phyloP scores from a whole-genome alignment of 148 eudicot species.

The Fallopia convolvulus region DNA sequence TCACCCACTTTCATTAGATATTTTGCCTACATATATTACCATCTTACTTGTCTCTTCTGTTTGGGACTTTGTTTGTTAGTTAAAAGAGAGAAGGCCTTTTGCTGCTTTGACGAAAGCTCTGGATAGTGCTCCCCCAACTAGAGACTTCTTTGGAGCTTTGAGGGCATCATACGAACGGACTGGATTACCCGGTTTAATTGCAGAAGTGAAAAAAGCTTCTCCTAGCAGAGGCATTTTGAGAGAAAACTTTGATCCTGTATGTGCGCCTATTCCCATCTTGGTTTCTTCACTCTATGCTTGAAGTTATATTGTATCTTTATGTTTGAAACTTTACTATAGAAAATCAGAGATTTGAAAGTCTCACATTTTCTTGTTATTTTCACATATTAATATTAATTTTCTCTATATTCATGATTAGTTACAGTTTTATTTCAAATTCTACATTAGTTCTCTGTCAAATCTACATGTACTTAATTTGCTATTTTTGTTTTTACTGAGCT shows the following conservation, averaged over 20 bases:
- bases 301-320: neutral
- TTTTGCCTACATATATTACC: neutral
- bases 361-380: neutral
- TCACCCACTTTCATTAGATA: neutral
- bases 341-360: neutral
- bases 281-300: neutral
- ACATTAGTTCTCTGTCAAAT: neutral
- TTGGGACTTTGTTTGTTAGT: constrained; percentile 25
- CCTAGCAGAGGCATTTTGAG: constrained; percentile 90
- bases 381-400: neutral
- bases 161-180: constrained; percentile 57
- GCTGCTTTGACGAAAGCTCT: constrained; percentile 38
- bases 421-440: neutral
- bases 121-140: constrained; percentile 53
- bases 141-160: constrained; percentile 80
- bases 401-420: neutral
- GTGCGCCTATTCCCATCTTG: constrained; percentile 7
- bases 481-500: neutral
- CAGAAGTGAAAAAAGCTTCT: constrained; percentile 99
- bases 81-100: constrained; percentile 66
- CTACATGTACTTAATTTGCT: neutral
- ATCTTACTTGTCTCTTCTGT: neutral
- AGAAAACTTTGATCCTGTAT: constrained; percentile 90
- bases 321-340: neutral
- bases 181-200: constrained; percentile 83